Base-by-base conservation (phyloP, 805 yeast species). In the Monosporozyma servazzii region DNA sequence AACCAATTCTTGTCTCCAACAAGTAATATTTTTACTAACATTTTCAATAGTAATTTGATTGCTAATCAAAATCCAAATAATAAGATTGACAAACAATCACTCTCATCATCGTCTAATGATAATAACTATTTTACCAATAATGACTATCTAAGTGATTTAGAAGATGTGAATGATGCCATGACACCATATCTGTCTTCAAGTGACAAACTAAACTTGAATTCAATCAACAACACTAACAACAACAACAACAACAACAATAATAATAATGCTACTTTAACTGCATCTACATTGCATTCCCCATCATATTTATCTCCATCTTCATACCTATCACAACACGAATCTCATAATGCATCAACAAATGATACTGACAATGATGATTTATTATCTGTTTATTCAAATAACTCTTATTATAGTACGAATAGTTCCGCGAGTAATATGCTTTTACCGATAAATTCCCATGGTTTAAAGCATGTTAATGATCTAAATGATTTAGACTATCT, bases 351-450 rank as follows among this genome's bases (percentile, higher is more conserved):
- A 45, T 18, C n/a, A 15, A 50, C 47, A 31, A 21, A 33, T n/a
- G 66, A 63, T 39, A 61, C 56, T 5, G 66, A 65, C 43, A 50
- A 59, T 39, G 68, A 64, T 47, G 70, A 66, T 48, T 43, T 61
- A 10, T 40, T 61, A 46, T 63, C 68, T 54, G 61, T 66, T 8
- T 58, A 61, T 37, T 64, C 68, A 2, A 59, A 58, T 33, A 55
- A 52, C 21, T 56, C 57, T 47, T 41, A 41, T 41, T 41, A 41
- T 41, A 41, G 44, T 41, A 41, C 44, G 3, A 41, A 41, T 41
- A 41, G 44, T 41, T 21, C 44, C 7, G 18, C 44, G 5, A 43
- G 18, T 9, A 59, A 58, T 44, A 33, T 52, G 40, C 46, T 62
- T 29, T 48, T 62, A 17, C 64, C 67, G 20, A 49, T 58, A n/a